Evolutionary conservation across 2,329 filamentous ascomycete genomes (phyloP).

Genomic region (Aspergillus felis): DNA sequence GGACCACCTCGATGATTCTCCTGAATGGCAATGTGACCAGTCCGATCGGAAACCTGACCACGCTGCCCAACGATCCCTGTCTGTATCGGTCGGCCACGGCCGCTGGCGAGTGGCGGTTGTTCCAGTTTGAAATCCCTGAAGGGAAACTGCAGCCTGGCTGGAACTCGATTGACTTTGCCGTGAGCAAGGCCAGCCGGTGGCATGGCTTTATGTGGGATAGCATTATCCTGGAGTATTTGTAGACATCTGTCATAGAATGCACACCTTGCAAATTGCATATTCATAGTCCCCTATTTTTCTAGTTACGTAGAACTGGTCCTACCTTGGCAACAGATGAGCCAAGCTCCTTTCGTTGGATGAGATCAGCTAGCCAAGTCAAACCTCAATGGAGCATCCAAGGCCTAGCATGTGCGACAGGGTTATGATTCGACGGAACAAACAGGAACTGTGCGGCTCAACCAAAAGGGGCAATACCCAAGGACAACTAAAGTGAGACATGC

Average conservation of each 20-base stretch:
- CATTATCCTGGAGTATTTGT: conserved; percentile 32
- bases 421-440: background rate
- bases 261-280: no score
- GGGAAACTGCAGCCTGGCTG: conserved; percentile 27
- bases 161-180: conserved; percentile 37
- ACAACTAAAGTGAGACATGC: no score
- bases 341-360: no score
- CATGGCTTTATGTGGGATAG: conserved; percentile 44
- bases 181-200: conserved; percentile 35
- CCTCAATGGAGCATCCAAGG: no score
- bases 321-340: background rate
- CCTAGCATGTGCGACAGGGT: no score
- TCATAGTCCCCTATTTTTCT: no score
- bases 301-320: background rate
- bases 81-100: conserved; percentile 47
- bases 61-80: conserved; percentile 43
- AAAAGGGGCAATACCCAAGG: background rate
- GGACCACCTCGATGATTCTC: conserved; percentile 38
- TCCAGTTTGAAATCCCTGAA: conserved; percentile 37
- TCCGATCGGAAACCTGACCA: conserved; percentile 34
- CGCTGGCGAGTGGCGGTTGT: conserved; percentile 47
- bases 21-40: conserved; percentile 40
- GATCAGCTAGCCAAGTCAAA: background rate
- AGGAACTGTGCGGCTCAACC: background rate
- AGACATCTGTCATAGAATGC: background rate